Conservation (phyloP, 1,139 yeast genomes). For the Meyerozyma smithsonii region DNA sequence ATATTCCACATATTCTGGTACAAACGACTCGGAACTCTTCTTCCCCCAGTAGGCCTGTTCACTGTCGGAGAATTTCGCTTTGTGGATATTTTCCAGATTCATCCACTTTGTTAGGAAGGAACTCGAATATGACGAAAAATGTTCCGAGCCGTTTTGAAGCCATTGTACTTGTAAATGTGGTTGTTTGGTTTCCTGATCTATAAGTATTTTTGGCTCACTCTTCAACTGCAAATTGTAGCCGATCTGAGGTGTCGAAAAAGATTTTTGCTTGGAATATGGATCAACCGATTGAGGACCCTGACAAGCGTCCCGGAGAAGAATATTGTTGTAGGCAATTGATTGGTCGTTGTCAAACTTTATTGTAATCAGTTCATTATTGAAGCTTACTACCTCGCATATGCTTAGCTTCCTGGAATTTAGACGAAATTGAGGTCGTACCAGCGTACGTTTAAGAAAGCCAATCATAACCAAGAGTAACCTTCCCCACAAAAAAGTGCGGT, state of each 20-base stretch:
- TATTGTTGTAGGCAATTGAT: constrained; percentile 42
- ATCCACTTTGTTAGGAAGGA: constrained; percentile 45
- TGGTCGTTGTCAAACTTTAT: constrained; percentile 17
- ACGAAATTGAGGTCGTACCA: too few species aligned
- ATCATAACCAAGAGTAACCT: not conserved
- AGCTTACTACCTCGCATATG: not conserved
- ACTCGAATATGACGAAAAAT: constrained; percentile 38
- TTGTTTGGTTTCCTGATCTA: constrained; percentile 20
- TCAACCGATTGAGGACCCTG: constrained; percentile 48
- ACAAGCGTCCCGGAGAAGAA: constrained; percentile 67
- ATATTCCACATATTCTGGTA: constrained; percentile 17
- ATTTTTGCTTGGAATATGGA: constrained; percentile 54
- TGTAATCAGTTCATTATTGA: constrained; percentile 17
- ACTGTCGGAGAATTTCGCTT: constrained; percentile 29
- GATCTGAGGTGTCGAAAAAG: constrained; percentile 58
- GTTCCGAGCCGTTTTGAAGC: constrained; percentile 41
- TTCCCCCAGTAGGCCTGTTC: constrained; percentile 42
- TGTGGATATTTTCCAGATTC: constrained; percentile 25
- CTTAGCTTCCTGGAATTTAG: not conserved
- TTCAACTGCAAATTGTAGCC: constrained; percentile 19
- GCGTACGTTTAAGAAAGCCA: not conserved
- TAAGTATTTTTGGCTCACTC: constrained; percentile 22
- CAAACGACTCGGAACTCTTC: constrained; percentile 15
- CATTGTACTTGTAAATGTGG: constrained; percentile 45
- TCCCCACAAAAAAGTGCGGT: not conserved